A percentile compares a stretch with the other conserved stretches of the same genome.
phyloP scores from a whole-genome alignment of 129 eudicot genomes.

The Helianthus tuberosus region DNA sequence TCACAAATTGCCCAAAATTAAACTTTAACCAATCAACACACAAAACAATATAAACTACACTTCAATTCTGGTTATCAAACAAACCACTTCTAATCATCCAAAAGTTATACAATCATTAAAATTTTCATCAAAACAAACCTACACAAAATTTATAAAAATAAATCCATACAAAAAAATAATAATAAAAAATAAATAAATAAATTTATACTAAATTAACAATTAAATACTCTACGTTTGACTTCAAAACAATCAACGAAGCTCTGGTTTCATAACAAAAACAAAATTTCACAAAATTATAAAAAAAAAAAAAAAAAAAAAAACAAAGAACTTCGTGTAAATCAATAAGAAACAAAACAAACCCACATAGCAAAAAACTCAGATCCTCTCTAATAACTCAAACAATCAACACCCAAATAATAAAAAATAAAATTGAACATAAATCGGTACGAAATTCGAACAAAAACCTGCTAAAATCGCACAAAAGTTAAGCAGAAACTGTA shows the following conservation, averaged over 20 bases:
- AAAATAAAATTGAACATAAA: slow-evolving; percentile 7
- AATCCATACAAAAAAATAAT: slow-evolving; percentile 6
- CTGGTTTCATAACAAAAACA: slow-evolving; percentile 1
- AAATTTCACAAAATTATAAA: neutral
- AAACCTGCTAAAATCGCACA: slow-evolving; percentile 6
- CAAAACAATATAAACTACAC: neutral
- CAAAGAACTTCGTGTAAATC: slow-evolving; percentile 10
- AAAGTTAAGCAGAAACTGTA: slow-evolving; percentile 27
- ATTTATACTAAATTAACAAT: slow-evolving; percentile 3
- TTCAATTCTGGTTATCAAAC: neutral
- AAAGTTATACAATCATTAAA: neutral
- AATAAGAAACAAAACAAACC: slow-evolving; percentile 16
- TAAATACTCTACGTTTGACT: slow-evolving; percentile 19
- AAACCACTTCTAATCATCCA: neutral
- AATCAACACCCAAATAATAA: slow-evolving; percentile 18
- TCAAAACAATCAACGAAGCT: neutral
- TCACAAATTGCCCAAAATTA: neutral
- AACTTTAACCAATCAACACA: neutral
- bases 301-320: neutral
- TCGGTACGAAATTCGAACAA: neutral
- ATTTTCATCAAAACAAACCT: too few species aligned
- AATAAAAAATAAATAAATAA: neutral
- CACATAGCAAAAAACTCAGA: slow-evolving; percentile 31
- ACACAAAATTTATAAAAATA: too few species aligned
- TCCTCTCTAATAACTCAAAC: slow-evolving; percentile 35